Conservation (phyloP, 768 basidiomycete genomes). For the Crucibulum laeve region DNA sequence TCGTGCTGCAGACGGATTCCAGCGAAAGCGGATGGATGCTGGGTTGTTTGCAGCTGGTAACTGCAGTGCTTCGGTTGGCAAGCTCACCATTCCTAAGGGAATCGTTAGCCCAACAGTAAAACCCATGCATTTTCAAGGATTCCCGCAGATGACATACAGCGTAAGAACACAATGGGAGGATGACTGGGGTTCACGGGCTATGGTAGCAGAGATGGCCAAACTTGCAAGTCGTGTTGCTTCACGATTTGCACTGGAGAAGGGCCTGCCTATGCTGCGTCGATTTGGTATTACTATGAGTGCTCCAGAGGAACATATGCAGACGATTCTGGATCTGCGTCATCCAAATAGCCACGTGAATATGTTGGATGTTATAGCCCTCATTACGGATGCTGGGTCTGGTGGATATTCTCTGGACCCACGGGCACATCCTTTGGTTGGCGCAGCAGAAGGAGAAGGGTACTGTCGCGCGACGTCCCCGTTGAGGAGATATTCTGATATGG, state of each 20-base stretch:
- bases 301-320: slow-evolving; percentile 29
- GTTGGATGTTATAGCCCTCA: slow-evolving; percentile 24
- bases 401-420: slow-evolving; percentile 49
- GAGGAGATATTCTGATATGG: slow-evolving; percentile 76
- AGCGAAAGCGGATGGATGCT: neutral
- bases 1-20: slow-evolving; percentile 6
- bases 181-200: slow-evolving; percentile 38
- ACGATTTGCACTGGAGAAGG: slow-evolving; percentile 55
- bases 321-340: slow-evolving; percentile 46
- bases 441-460: slow-evolving; percentile 78
- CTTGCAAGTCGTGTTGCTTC: slow-evolving; percentile 75
- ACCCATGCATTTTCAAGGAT: slow-evolving; percentile 40
- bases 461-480: slow-evolving; percentile 81
- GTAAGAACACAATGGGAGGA: slow-evolving; percentile 22
- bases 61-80: neutral
- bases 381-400: slow-evolving; percentile 29
- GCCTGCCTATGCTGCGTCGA: slow-evolving; percentile 64
- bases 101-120: slow-evolving; percentile 10
- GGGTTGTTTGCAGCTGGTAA: neutral
- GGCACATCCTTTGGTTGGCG: slow-evolving; percentile 65
- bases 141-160: slow-evolving; percentile 44
- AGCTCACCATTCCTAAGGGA: neutral
- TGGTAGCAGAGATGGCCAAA: slow-evolving; percentile 84
- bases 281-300: slow-evolving; percentile 25
- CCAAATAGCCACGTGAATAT: slow-evolving; percentile 38